Percentiles rank a stretch among this genome's conserved stretches.
Evolutionary conservation across 148 eudicot genomes (phyloP).

Genomic region (Chenopodium suecicum): DNA sequence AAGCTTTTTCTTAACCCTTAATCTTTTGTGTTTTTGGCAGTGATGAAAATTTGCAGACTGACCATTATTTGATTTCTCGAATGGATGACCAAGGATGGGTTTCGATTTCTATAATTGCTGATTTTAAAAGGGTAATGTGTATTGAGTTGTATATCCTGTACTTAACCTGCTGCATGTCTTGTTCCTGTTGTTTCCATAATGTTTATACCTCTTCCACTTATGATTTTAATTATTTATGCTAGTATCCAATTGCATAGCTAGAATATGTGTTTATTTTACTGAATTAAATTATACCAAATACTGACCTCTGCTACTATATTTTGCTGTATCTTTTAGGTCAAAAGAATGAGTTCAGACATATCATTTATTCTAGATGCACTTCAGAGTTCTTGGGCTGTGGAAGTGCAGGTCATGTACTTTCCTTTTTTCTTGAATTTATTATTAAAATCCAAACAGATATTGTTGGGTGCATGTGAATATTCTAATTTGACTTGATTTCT

Average conservation of each 20-base stretch:
- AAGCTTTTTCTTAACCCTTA: constrained; percentile 10
- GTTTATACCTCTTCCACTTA: background rate
- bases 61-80: constrained; percentile 68
- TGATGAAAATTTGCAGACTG: constrained; percentile 78
- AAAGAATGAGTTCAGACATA: constrained; percentile 75
- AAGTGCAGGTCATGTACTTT: constrained; percentile 63
- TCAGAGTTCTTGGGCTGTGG: constrained; percentile 62
- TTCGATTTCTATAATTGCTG: constrained; percentile 69
- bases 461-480: background rate
- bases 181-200: background rate
- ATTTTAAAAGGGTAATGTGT: constrained; percentile 74
- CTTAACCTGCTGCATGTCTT: constrained; percentile 8
- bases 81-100: constrained; percentile 97
- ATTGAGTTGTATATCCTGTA: background rate
- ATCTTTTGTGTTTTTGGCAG: constrained; percentile 52
- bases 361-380: constrained; percentile 74
- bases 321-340: constrained; percentile 58
- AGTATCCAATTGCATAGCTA: background rate
- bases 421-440: constrained; percentile 7
- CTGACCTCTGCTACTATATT: background rate
- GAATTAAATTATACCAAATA: background rate
- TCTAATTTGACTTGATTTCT: background rate
- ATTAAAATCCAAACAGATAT: background rate
- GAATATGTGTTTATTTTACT: background rate
- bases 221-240: background rate